phyloP scores from a whole-genome alignment of 2,329 filamentous ascomycete species.

The Beauveria sp. region DNA sequence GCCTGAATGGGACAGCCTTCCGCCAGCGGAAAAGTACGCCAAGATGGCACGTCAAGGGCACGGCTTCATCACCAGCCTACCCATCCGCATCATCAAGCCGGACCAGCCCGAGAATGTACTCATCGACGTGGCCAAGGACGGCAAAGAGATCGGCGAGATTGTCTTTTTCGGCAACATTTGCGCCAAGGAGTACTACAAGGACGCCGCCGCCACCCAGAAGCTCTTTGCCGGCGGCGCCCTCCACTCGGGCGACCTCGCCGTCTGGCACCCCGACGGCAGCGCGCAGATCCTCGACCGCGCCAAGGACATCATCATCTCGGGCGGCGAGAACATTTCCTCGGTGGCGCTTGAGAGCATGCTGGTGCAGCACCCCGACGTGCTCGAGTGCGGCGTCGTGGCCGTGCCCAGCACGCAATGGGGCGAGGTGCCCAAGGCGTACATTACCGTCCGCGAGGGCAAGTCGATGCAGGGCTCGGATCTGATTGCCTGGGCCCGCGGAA shows the following conservation, averaged over 20 bases:
- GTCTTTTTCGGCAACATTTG: conserved; percentile 90
- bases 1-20: conserved; percentile 72
- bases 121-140: conserved; percentile 40
- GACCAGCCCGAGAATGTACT: conserved; percentile 56
- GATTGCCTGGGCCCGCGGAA: conserved; percentile 77
- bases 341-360: conserved; percentile 88
- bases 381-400: conserved; percentile 87
- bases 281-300: conserved; percentile 88
- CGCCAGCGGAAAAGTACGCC: conserved; percentile 68
- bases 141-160: conserved; percentile 48
- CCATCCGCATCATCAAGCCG: conserved; percentile 73
- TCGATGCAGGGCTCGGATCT: conserved; percentile 47
- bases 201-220: conserved; percentile 75
- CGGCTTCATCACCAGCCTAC: conserved; percentile 76
- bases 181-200: conserved; percentile 85
- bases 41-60: conserved; percentile 93
- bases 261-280: conserved; percentile 85
- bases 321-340: conserved; percentile 94
- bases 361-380: conserved; percentile 75
- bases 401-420: conserved; percentile 89
- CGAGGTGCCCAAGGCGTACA: conserved; percentile 87
- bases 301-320: conserved; percentile 97
- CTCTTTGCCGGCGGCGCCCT: conserved; percentile 79
- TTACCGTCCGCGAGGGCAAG: conserved; percentile 69
- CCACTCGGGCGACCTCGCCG: conserved; percentile 87